A percentile compares a stretch with the other conserved stretches of the same genome.
These are phyloP conservation scores for Tuber indicum DNA, from an alignment of 495 filamentous ascomycete genomes.

Conservation along the genomic window DNA sequence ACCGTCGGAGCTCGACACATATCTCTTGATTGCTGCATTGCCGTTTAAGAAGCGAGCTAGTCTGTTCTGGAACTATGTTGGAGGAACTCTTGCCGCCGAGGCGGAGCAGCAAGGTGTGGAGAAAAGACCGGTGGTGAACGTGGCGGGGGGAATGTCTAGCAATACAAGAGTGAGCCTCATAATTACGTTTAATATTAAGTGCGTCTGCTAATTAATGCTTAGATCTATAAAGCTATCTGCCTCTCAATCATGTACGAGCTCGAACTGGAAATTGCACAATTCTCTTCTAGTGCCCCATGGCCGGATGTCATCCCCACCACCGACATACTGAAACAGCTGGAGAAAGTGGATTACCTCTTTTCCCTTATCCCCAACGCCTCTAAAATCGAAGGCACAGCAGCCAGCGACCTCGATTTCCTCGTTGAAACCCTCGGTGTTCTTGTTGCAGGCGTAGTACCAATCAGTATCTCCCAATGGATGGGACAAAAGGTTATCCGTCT, in stretches of 20 bases:
- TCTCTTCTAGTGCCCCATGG: slow-evolving; percentile 24
- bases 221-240: slow-evolving; percentile 23
- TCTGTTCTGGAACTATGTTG: slow-evolving; percentile 25
- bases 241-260: slow-evolving; percentile 31
- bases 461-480: slow-evolving; percentile 26
- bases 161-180: neutral
- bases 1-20: slow-evolving; percentile 22
- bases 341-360: slow-evolving; percentile 21
- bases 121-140: neutral
- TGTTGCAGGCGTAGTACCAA: slow-evolving; percentile 23
- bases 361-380: slow-evolving; percentile 9
- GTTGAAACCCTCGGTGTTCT: slow-evolving; percentile 25
- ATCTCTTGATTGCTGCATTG: slow-evolving; percentile 18
- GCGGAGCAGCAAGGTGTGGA: neutral
- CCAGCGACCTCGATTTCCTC: slow-evolving; percentile 20
- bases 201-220: neutral
- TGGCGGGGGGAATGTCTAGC: neutral
- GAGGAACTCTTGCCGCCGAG: slow-evolving; percentile 10
- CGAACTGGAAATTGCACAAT: slow-evolving; percentile 23
- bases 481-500: slow-evolving; percentile 31
- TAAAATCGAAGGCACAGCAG: slow-evolving; percentile 13
- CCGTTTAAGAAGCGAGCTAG: slow-evolving; percentile 21
- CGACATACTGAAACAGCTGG: slow-evolving; percentile 23
- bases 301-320: slow-evolving; percentile 29
- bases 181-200: neutral